Base-by-base conservation (phyloP, 441 rosid species). In the Flueggea neowawraea region DNA sequence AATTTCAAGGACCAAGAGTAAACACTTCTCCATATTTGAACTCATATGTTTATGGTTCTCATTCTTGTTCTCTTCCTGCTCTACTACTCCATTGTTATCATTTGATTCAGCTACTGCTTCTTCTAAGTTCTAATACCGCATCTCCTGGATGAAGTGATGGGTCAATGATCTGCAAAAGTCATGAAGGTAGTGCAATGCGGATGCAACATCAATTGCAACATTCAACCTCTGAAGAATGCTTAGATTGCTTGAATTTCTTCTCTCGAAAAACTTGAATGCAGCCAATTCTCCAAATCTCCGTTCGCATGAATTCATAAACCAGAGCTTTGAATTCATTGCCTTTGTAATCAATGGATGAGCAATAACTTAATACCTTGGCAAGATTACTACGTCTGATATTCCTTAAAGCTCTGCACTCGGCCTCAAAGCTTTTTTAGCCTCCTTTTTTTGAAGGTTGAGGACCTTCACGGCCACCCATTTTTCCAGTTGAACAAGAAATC, bases 261-360 rank as follows among this genome's bases (percentile, higher is more conserved):
- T 0, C 50, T 16, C 5, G 10, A n/a, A 5, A 31, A 16, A 17
- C 9, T 9, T 11, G 36, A 60, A 52, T 79, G 75, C 65, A 76
- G 16, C 79, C 77, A 71, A 4, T 60, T 50, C 0, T 66, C 75
- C 12, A 73, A 45, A 28, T 63, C 73, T 14, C 71, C 71, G n/a
- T 69, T 71, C 0, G 44, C 75, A 71, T 65, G 53, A 61, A 69
- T 57, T 64, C 65, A 49, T 58, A 67, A 4, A 78, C 41, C 11
- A 78, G 10, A 64, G 76, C 78, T 65, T 65, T 68, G 52, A 78
- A 78, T 52, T 66, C 72, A 53, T 66, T 72, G 12, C 73, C 70
- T 33, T 52, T 43, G 47, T 48, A 66, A 66, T 78, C 82, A 4
- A 66, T 12, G 52, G 66, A 66, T 0, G 68, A 51, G 22, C 74